Percentiles rank a stretch among this genome's conserved stretches.
phyloP scores from a whole-genome alignment of 495 filamentous ascomycete genomes.

The Xanthoparmelia taractica region DNA sequence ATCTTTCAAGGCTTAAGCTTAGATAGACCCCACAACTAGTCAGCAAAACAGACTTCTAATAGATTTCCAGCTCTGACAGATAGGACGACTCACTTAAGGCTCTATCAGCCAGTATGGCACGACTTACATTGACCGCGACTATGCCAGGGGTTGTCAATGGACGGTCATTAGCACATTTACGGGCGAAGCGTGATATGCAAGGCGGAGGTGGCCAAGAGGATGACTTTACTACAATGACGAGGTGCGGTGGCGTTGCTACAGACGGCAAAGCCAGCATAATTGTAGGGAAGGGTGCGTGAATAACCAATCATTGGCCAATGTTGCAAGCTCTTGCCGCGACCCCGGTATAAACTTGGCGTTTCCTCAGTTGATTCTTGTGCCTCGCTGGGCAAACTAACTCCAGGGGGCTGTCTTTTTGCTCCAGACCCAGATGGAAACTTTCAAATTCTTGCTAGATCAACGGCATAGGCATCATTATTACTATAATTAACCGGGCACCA shows the following conservation, averaged over 20 bases:
- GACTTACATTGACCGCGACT: background rate
- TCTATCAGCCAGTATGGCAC: conserved; percentile 7
- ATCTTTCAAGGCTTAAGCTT: conserved; percentile 10
- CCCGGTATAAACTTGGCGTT: background rate
- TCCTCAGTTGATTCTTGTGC: background rate
- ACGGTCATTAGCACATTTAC: background rate
- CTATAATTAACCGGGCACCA: too few species aligned
- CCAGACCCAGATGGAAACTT: background rate
- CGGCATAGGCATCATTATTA: background rate
- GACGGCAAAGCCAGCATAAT: conserved; percentile 1
- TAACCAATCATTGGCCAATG: conserved; percentile 10
- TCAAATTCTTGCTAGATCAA: background rate
- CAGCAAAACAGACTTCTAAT: background rate
- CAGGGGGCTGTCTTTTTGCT: background rate
- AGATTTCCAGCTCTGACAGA: conserved; percentile 1
- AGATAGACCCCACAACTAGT: background rate
- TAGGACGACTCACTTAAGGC: background rate
- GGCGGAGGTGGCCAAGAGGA: background rate
- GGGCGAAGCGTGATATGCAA: background rate
- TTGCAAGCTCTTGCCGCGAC: background rate
- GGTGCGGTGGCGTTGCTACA: background rate
- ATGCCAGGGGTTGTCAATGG: background rate
- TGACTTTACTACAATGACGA: background rate
- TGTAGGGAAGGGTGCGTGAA: background rate
- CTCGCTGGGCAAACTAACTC: background rate